phyloP scores from a whole-genome alignment of 345 rosid species.

The Noccaea caerulescens region DNA sequence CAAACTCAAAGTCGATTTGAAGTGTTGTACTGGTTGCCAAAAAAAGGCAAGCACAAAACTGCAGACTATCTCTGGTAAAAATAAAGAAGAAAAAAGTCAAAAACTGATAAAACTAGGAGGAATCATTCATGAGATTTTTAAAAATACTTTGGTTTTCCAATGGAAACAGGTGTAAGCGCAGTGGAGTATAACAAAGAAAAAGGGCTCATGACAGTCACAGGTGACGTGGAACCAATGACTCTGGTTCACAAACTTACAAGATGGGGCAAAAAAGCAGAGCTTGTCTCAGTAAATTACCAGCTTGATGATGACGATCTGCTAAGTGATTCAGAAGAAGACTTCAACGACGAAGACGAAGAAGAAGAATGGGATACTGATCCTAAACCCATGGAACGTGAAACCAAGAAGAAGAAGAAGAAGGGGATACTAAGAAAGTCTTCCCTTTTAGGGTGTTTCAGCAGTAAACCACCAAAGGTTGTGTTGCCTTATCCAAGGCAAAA shows the following conservation, averaged over 20 bases:
- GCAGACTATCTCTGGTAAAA: slow-evolving; percentile 23
- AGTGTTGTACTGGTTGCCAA: slow-evolving; percentile 40
- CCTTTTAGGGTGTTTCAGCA: slow-evolving; percentile 5
- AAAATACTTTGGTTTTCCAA: neutral
- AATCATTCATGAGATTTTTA: neutral
- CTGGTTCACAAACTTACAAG: slow-evolving; percentile 22
- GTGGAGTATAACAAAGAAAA: slow-evolving; percentile 18
- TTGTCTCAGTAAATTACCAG: slow-evolving; percentile 22
- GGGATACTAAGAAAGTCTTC: neutral
- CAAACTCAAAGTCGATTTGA: slow-evolving; percentile 27
- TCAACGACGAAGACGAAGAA: slow-evolving; percentile 4
- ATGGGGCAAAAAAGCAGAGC: slow-evolving; percentile 19
- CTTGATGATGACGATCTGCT: slow-evolving; percentile 2
- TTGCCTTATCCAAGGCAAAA: slow-evolving; percentile 12
- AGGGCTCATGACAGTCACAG: slow-evolving; percentile 37
- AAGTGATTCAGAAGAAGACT: no score
- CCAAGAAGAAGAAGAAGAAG: neutral
- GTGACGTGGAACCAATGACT: slow-evolving; percentile 30
- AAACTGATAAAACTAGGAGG: neutral
- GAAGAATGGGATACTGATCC: slow-evolving; percentile 17
- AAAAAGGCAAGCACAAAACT: slow-evolving; percentile 17
- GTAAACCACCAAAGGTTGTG: slow-evolving; percentile 13
- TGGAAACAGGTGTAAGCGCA: slow-evolving; percentile 31
- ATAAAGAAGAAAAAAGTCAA: neutral
- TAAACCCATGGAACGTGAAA: slow-evolving; percentile 2